Percentiles rank a stretch among this genome's conserved stretches.
Evolutionary conservation across 176 grass and related monocot species (phyloP).

Genomic region (Triticum monococcum): DNA sequence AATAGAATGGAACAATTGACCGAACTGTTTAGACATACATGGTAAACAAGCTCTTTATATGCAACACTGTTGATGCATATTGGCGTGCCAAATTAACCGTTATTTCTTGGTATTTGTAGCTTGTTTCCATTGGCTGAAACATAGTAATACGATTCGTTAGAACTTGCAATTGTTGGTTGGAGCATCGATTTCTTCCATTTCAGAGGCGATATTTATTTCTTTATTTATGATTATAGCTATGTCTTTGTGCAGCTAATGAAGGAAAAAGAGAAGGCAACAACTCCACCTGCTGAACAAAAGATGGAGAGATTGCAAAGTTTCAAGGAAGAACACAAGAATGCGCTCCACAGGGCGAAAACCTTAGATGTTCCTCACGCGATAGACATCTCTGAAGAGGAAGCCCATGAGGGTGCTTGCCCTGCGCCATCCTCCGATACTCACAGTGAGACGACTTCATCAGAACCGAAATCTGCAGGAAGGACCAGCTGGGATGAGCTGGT

Average conservation of each 20-base stretch:
- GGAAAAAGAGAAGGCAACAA: conserved; percentile 34
- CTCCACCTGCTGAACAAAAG: conserved; percentile 51
- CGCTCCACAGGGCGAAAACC: conserved; percentile 59
- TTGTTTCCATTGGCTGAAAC: neutral
- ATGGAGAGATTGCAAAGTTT: conserved; percentile 77
- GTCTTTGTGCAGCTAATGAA: conserved; percentile 58
- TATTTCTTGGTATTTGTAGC: neutral
- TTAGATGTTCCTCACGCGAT: conserved; percentile 71
- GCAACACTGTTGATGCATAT: neutral
- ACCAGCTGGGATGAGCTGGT: conserved; percentile 85
- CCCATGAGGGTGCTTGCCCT: conserved; percentile 2
- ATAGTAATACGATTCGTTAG: neutral
- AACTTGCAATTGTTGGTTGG: conserved; percentile 10
- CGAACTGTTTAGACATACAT: neutral
- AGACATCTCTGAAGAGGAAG: conserved; percentile 44
- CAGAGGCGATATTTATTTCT: neutral
- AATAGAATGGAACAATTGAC: neutral
- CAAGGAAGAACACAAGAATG: conserved; percentile 77
- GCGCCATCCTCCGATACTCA: conserved; percentile 10
- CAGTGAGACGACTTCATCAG: conserved; percentile 14
- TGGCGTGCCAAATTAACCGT: neutral
- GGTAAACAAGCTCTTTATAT: conserved; percentile 1
- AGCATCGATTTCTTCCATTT: neutral
- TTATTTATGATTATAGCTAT: neutral
- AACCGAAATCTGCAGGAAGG: conserved; percentile 38